Evolutionary conservation across 495 filamentous ascomycete species (phyloP).

Genomic region (Pyrenopolyporus hunteri): DNA sequence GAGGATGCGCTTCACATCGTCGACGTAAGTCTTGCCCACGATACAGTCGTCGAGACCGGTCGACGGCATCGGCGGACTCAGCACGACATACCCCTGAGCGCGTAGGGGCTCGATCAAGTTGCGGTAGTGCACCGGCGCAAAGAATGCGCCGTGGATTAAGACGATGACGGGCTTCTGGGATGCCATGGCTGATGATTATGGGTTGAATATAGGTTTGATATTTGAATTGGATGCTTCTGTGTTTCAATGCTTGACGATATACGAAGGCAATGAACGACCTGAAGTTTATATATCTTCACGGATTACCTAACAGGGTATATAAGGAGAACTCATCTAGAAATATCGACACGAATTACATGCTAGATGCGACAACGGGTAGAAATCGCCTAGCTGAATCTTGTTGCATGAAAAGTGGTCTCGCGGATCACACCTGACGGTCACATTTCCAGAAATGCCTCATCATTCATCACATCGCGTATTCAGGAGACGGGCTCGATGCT

Average conservation of each 20-base stretch:
- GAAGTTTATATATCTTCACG: slow-evolving; percentile 5
- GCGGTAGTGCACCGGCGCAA: slow-evolving; percentile 49
- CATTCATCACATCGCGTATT: background rate
- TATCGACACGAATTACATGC: background rate
- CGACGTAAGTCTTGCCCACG: slow-evolving; percentile 29
- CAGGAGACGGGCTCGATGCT: slow-evolving; percentile 1
- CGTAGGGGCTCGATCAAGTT: slow-evolving; percentile 44
- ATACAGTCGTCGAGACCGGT: slow-evolving; percentile 29
- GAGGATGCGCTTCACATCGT: slow-evolving; percentile 31
- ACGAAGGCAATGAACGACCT: background rate
- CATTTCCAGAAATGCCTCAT: slow-evolving; percentile 25
- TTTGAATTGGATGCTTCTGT: background rate
- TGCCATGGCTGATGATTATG: slow-evolving; percentile 18
- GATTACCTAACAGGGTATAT: background rate
- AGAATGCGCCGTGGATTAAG: slow-evolving; percentile 56
- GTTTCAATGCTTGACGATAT: background rate
- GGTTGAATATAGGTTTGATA: background rate
- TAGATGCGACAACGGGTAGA: background rate
- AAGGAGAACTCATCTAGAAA: background rate
- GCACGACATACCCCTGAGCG: slow-evolving; percentile 46
- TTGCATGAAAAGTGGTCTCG: slow-evolving; percentile 7
- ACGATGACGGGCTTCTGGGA: slow-evolving; percentile 47
- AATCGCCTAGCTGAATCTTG: background rate
- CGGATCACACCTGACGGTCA: background rate
- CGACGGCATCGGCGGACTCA: slow-evolving; percentile 24